These are phyloP conservation scores for Solanum neorickii DNA, from an alignment of 257 asterid species.

Conservation along the genomic window DNA sequence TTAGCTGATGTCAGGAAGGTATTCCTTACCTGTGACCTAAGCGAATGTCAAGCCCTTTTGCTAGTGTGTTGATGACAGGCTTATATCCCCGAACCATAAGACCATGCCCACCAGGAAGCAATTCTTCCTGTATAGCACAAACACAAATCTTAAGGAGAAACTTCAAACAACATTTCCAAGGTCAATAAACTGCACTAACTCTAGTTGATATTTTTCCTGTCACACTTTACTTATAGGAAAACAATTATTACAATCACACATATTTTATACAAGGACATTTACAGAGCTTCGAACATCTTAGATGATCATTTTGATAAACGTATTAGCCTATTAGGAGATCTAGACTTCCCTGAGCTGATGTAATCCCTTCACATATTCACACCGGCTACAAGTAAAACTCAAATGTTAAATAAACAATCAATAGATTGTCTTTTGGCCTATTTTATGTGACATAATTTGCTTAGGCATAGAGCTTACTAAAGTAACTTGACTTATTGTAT, in stretches of 20 bases:
- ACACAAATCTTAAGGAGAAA: neutral
- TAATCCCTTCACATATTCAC: neutral
- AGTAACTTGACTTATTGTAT: neutral
- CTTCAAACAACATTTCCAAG: neutral
- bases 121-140: conserved; percentile 48
- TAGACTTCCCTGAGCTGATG: neutral
- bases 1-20: conserved; percentile 6
- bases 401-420: neutral
- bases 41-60: conserved; percentile 87
- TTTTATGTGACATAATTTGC: neutral
- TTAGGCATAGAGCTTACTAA: neutral
- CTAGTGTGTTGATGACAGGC: conserved; percentile 86
- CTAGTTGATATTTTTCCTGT: neutral
- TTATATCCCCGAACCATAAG: conserved; percentile 96
- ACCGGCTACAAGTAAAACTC: neutral
- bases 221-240: neutral
- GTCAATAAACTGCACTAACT: neutral
- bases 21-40: conserved; percentile 60
- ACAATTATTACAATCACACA: neutral
- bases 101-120: conserved; percentile 99
- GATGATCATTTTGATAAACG: neutral
- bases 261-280: neutral
- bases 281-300: neutral
- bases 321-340: neutral
- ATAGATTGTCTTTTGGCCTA: neutral